phyloP scores from a whole-genome alignment of 495 filamentous ascomycete genomes.

The Rostrohypoxylon terebratum region DNA sequence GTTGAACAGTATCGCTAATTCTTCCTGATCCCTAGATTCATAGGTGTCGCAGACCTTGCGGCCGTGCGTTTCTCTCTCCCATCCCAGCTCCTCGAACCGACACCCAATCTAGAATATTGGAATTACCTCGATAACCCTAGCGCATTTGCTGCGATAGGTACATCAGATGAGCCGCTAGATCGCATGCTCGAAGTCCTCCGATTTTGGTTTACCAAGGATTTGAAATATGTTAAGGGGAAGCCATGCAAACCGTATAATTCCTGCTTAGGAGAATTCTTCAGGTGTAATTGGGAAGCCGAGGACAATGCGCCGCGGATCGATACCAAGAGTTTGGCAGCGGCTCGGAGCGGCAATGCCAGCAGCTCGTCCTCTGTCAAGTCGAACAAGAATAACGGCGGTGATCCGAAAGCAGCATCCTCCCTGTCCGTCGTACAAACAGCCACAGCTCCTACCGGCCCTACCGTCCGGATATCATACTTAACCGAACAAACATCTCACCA shows the following conservation, averaged over 20 bases:
- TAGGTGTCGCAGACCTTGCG: slow-evolving; percentile 95
- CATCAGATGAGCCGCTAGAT: slow-evolving; percentile 88
- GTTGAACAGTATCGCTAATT: slow-evolving; percentile 1
- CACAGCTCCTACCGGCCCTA: slow-evolving; percentile 60
- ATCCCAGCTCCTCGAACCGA: slow-evolving; percentile 93
- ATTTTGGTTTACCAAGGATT: slow-evolving; percentile 98
- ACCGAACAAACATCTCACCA: slow-evolving; percentile 99
- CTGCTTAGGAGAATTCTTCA: slow-evolving; percentile 96
- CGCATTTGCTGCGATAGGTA: slow-evolving; percentile 95
- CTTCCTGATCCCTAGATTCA: slow-evolving; percentile 70
- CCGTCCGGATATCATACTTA: slow-evolving; percentile 85
- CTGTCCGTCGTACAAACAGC: slow-evolving; percentile 58
- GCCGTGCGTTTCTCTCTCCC: slow-evolving; percentile 95
- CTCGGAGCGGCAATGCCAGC: slow-evolving; percentile 52
- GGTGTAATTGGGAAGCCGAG: slow-evolving; percentile 94
- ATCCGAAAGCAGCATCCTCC: slow-evolving; percentile 54
- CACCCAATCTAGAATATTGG: slow-evolving; percentile 98
- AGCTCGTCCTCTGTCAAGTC: slow-evolving; percentile 65
- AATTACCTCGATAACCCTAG: slow-evolving; percentile 96
- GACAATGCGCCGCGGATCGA: slow-evolving; percentile 68
- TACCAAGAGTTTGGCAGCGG: slow-evolving; percentile 48
- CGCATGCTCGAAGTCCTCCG: slow-evolving; percentile 93
- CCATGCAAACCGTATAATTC: slow-evolving; percentile 99
- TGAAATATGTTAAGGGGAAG: slow-evolving; percentile 99
- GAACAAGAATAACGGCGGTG: slow-evolving; percentile 44